Evolutionary conservation across 805 yeast species (phyloP).

Genomic region (Saccharomyces cerevisiae): DNA sequence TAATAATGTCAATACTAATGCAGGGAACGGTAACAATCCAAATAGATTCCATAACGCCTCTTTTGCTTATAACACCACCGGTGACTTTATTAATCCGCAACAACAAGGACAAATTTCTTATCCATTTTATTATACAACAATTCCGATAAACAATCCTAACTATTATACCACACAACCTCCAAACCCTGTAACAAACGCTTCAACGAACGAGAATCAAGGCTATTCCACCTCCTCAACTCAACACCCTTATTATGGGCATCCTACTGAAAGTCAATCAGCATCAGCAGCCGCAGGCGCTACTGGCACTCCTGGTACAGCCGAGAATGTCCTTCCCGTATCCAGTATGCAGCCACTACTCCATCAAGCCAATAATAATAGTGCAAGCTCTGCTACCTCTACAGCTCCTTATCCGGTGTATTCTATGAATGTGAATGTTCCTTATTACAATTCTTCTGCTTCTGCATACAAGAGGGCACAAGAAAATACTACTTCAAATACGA

Average conservation of each 20-base stretch:
- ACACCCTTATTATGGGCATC: background rate
- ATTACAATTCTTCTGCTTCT: constrained; percentile 3
- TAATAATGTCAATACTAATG: background rate
- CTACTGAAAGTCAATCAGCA: background rate
- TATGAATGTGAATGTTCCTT: constrained; percentile 7
- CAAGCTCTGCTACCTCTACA: constrained; percentile 1
- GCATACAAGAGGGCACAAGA: background rate
- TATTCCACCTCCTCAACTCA: background rate
- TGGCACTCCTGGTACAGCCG: background rate
- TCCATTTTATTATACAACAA: background rate
- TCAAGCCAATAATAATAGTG: background rate
- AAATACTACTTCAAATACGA: background rate
- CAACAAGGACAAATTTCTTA: background rate
- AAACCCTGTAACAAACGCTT: background rate
- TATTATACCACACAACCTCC: background rate
- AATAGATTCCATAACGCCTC: background rate
- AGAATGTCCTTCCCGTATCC: background rate
- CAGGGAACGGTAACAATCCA: background rate
- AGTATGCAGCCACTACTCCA: background rate
- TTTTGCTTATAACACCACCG: background rate
- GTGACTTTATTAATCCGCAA: background rate
- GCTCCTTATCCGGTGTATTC: constrained; percentile 6
- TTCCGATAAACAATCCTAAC: background rate
- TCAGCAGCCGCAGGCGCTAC: background rate
- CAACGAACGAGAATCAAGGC: background rate